Conservation (phyloP, 306 rosid species). For the Mimosa bimucronata region DNA sequence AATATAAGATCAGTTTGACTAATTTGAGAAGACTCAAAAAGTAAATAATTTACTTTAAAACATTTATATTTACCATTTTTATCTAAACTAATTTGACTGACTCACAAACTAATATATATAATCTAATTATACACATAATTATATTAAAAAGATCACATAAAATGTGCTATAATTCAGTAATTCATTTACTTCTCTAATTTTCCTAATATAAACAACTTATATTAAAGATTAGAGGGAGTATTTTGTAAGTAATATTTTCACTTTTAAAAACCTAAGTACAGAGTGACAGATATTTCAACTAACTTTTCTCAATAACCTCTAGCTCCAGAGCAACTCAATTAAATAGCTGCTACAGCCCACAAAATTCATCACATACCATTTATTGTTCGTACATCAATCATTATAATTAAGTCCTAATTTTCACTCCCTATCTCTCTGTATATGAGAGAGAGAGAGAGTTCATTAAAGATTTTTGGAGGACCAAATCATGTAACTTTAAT, state of each 20-base stretch:
- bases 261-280: neutral
- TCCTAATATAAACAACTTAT: no score
- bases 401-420: neutral
- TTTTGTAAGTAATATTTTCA: neutral
- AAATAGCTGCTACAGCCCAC: conserved; percentile 2
- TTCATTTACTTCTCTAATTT: no score
- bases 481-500: neutral
- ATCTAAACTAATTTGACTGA: no score
- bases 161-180: no score
- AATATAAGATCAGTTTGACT: no score
- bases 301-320: neutral
- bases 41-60: no score
- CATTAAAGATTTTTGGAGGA: neutral
- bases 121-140: no score
- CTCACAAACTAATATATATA: no score
- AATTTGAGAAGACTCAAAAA: no score
- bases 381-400: neutral
- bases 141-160: no score
- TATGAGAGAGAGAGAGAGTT: neutral
- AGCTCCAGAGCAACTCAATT: neutral
- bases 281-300: neutral
- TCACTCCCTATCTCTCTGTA: neutral
- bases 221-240: no score
- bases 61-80: no score
- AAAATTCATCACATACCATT: neutral